Conservation (phyloP, 2,329 filamentous ascomycete species). For the Pseudogymnoascus sp. region DNA sequence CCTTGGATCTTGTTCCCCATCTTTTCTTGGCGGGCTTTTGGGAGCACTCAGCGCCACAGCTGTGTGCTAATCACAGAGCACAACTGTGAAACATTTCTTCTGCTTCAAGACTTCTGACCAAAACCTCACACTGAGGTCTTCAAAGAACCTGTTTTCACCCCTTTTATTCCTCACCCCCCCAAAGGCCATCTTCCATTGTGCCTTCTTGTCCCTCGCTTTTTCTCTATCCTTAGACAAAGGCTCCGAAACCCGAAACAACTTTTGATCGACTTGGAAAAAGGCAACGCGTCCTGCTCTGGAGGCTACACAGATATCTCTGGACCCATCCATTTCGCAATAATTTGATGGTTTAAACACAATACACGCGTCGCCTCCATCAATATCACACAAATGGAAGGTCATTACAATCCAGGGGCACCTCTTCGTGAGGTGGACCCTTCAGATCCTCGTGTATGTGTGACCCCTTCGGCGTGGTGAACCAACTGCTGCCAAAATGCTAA, state of each 20-base stretch:
- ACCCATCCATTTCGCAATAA: neutral
- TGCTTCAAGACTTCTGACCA: conserved; percentile 5
- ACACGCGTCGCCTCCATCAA: conserved; percentile 6
- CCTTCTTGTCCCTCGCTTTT: neutral
- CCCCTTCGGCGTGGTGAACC: neutral
- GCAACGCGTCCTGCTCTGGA: neutral
- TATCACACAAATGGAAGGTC: conserved; percentile 4
- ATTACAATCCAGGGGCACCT: neutral
- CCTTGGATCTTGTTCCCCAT: neutral
- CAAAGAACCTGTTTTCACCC: neutral
- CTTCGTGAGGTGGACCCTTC: conserved; percentile 6
- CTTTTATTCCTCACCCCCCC: neutral
- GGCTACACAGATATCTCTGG: conserved; percentile 6
- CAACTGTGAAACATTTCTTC: conserved; percentile 10
- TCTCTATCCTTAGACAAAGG: neutral
- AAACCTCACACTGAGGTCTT: neutral
- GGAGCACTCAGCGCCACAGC: neutral
- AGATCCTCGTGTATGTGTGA: neutral
- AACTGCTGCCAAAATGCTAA: neutral
- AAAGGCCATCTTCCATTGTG: neutral
- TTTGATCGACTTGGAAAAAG: neutral
- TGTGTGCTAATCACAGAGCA: conserved; percentile 3
- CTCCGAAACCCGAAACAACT: neutral
- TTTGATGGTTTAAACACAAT: conserved; percentile 7
- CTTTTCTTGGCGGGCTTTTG: conserved; percentile 5